Conservation (phyloP, 768 basidiomycete species). For the Nidularia pulvinata region DNA sequence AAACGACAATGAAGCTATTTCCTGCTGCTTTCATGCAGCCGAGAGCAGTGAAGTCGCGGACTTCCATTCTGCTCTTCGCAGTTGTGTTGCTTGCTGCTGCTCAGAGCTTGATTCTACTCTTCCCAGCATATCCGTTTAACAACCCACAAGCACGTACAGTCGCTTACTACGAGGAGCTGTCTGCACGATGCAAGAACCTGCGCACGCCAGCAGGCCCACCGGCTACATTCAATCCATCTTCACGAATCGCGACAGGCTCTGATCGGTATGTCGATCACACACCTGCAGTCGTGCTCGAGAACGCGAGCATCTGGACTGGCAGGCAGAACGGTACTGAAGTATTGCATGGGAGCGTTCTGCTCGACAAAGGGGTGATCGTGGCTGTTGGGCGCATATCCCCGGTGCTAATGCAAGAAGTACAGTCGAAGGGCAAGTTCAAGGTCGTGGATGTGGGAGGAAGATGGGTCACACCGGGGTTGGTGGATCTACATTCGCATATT, state of each 20-base stretch:
- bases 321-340: slow-evolving; percentile 52
- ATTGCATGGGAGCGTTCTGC: slow-evolving; percentile 55
- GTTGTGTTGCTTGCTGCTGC: no score
- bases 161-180: neutral
- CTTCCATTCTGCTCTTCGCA: no score
- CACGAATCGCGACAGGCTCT: slow-evolving; percentile 25
- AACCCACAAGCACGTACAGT: no score
- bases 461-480: slow-evolving; percentile 54
- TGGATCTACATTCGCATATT: slow-evolving; percentile 46
- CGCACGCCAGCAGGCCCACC: slow-evolving; percentile 20
- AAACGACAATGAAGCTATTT: no score
- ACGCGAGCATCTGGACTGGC: slow-evolving; percentile 84
- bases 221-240: slow-evolving; percentile 11
- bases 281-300: slow-evolving; percentile 50
- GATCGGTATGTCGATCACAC: slow-evolving; percentile 61
- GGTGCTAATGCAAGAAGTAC: slow-evolving; percentile 12
- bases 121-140: no score
- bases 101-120: no score
- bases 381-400: slow-evolving; percentile 41
- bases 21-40: no score
- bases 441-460: slow-evolving; percentile 58
- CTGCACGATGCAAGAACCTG: slow-evolving; percentile 9
- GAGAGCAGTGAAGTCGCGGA: no score
- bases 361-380: slow-evolving; percentile 65
- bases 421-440: slow-evolving; percentile 14